These are phyloP conservation scores for Gymnopilus dilepis DNA, from an alignment of 768 basidiomycete genomes.

Conservation along the genomic window DNA sequence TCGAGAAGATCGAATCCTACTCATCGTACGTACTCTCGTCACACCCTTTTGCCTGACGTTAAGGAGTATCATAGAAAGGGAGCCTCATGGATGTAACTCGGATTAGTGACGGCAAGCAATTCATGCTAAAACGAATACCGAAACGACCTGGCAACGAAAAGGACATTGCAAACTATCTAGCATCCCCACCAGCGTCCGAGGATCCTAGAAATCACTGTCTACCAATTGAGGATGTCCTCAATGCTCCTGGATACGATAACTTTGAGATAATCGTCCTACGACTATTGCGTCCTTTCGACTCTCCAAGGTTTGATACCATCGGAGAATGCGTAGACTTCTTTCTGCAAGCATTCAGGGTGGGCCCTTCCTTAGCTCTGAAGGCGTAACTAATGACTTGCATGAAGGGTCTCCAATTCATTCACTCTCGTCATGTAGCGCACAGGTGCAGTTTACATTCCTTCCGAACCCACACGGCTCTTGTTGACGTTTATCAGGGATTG, in stretches of 20 bases:
- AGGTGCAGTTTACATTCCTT: constrained; percentile 34
- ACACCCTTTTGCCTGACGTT: too few relatives aligned
- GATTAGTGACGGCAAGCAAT: too few relatives aligned
- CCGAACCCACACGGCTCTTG: too few relatives aligned
- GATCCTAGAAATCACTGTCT: constrained; percentile 41
- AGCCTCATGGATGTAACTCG: too few relatives aligned
- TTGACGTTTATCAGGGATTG: constrained; percentile 13
- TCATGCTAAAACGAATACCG: constrained; percentile 35
- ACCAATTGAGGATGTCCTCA: constrained; percentile 29
- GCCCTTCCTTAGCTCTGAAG: too few relatives aligned
- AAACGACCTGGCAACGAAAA: constrained; percentile 31
- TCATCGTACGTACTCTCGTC: not conserved
- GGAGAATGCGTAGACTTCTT: constrained; percentile 41
- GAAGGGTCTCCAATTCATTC: constrained; percentile 42
- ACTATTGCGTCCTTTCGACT: constrained; percentile 26
- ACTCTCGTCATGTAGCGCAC: constrained; percentile 39
- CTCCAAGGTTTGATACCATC: constrained; percentile 38
- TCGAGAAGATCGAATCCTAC: not conserved
- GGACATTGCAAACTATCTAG: constrained; percentile 31
- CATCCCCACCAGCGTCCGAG: constrained; percentile 8
- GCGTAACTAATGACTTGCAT: too few relatives aligned
- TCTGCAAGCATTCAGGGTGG: constrained; percentile 38
- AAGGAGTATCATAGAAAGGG: too few relatives aligned
- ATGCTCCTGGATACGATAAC: constrained; percentile 27
- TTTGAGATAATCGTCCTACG: constrained; percentile 35